Evolutionary conservation across 495 filamentous ascomycete species (phyloP).

Genomic region (Tuber brumale): DNA sequence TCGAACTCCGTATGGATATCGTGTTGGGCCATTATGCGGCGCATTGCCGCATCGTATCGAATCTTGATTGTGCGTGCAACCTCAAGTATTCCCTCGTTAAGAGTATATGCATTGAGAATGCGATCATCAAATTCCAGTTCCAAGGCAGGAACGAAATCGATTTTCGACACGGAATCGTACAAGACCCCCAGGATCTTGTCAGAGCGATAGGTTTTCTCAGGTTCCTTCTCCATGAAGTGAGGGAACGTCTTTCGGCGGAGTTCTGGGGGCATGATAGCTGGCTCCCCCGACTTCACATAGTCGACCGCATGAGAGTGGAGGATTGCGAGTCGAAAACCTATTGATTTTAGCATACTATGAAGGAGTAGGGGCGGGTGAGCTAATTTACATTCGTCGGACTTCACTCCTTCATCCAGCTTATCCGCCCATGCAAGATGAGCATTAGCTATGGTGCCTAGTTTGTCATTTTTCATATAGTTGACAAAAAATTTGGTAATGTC

Average conservation of each 20-base stretch:
- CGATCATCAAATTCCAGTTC: slow-evolving; percentile 66
- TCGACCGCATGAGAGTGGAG: slow-evolving; percentile 91
- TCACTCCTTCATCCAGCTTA: slow-evolving; percentile 54
- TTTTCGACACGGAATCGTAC: slow-evolving; percentile 63
- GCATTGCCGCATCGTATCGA: slow-evolving; percentile 70
- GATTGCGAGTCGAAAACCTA: slow-evolving; percentile 61
- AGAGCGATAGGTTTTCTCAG: slow-evolving; percentile 59
- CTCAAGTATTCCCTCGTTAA: slow-evolving; percentile 51
- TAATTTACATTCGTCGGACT: slow-evolving; percentile 57
- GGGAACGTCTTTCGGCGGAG: slow-evolving; percentile 62
- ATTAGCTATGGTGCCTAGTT: slow-evolving; percentile 68
- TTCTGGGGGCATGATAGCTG: slow-evolving; percentile 59
- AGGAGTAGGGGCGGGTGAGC: not conserved
- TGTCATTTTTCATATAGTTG: slow-evolving; percentile 87
- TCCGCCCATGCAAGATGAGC: slow-evolving; percentile 80
- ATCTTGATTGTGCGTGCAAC: slow-evolving; percentile 61
- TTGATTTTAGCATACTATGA: slow-evolving; percentile 11
- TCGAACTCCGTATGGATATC: slow-evolving; percentile 88
- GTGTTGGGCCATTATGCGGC: slow-evolving; percentile 76
- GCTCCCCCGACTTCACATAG: slow-evolving; percentile 79
- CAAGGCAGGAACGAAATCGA: slow-evolving; percentile 66
- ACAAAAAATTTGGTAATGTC: slow-evolving; percentile 83
- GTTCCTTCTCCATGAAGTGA: slow-evolving; percentile 82
- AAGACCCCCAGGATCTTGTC: slow-evolving; percentile 69
- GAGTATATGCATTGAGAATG: slow-evolving; percentile 59